phyloP scores from a whole-genome alignment of 345 rosid genomes.

The Citrus unshiu region DNA sequence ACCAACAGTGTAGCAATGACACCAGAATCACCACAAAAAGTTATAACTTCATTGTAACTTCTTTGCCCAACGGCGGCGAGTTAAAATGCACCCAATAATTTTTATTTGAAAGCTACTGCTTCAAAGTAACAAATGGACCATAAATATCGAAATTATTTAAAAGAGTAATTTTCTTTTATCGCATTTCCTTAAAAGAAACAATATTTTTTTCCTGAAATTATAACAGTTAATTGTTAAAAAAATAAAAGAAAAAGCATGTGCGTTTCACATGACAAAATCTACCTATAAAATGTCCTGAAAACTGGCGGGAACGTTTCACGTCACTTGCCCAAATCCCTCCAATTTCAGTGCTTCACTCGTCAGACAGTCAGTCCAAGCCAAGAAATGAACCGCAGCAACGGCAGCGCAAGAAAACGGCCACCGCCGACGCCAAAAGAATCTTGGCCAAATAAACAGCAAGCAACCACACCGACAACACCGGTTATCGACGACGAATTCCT shows the following conservation, averaged over 20 bases:
- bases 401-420: constrained; percentile 60
- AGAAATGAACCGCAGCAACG: constrained; percentile 39
- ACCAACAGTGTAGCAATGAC: too few species aligned
- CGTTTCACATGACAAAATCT: not conserved
- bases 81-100: too few species aligned
- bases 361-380: not conserved
- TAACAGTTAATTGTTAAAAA: too few species aligned
- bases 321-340: constrained; percentile 8
- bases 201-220: too few species aligned
- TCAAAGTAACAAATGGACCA: too few species aligned
- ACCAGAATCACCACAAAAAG: too few species aligned
- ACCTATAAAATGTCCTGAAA: constrained; percentile 5
- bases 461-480: constrained; percentile 23
- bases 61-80: too few species aligned
- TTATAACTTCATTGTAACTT: too few species aligned
- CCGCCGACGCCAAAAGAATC: constrained; percentile 32
- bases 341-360: not conserved
- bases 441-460: constrained; percentile 52
- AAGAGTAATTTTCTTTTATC: accelerated
- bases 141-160: too few species aligned
- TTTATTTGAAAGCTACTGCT: too few species aligned
- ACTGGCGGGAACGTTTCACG: constrained; percentile 36
- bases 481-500: constrained; percentile 64
- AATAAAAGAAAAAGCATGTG: not conserved
- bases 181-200: too few species aligned